Conservation (phyloP, 208 protist species). For the Herpetomonas samuelpessoai region DNA sequence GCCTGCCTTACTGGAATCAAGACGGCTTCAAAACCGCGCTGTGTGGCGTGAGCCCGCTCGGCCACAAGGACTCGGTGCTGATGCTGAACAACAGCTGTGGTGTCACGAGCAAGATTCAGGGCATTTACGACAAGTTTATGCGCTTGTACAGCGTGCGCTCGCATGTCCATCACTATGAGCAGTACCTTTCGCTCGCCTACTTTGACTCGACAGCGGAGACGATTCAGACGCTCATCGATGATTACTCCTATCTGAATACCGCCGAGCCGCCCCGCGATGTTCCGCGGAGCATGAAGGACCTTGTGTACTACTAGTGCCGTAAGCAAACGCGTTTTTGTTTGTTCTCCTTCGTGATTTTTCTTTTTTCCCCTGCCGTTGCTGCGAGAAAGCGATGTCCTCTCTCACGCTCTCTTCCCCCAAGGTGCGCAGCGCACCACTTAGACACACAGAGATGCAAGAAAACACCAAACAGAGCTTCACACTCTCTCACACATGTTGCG, state of each 20-base stretch:
- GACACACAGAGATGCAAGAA: too few species aligned
- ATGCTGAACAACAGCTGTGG: conserved; percentile 93
- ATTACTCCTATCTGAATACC: conserved; percentile 83
- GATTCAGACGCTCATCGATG: conserved; percentile 72
- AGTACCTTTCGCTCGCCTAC: conserved; percentile 78
- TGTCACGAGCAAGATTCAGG: conserved; percentile 78
- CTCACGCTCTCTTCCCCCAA: too few species aligned
- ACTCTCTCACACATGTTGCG: too few species aligned
- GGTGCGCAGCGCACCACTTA: too few species aligned
- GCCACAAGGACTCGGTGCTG: conserved; percentile 90
- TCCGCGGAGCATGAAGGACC: conserved; percentile 79
- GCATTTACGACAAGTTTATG: conserved; percentile 83
- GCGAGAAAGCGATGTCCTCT: too few species aligned
- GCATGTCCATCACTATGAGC: conserved; percentile 94
- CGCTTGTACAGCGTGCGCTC: conserved; percentile 89
- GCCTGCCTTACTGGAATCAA: conserved; percentile 94
- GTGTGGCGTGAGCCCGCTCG: conserved; percentile 90
- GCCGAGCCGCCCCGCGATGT: conserved; percentile 30
- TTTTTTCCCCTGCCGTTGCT: too few species aligned
- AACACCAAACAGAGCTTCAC: too few species aligned
- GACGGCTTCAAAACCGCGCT: conserved; percentile 97
- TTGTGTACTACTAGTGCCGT: too few species aligned
- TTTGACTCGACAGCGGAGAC: conserved; percentile 76
- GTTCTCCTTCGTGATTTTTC: too few species aligned
- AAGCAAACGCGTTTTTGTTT: too few species aligned